Conservation (phyloP, 1,284 basidiomycete genomes). For the Pseudozyma thailandica region DNA sequence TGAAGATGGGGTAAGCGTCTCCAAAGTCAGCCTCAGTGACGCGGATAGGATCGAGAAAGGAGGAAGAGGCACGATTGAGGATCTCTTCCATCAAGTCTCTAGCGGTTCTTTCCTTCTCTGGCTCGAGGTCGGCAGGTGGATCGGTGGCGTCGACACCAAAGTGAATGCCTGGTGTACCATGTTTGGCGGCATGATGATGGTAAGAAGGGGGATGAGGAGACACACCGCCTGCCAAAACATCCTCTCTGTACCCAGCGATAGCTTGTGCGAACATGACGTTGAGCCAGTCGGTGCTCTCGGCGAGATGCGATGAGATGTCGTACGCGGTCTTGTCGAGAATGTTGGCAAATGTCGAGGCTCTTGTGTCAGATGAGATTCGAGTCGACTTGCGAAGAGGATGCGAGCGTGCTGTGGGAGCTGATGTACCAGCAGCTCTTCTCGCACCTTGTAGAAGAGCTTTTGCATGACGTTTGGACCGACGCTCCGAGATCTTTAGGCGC, state of each 20-base stretch:
- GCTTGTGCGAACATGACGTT: slow-evolving; percentile 73
- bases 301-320: slow-evolving; percentile 71
- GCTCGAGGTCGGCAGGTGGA: slow-evolving; percentile 18
- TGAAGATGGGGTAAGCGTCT: slow-evolving; percentile 71
- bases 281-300: slow-evolving; percentile 73
- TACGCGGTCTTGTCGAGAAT: slow-evolving; percentile 71
- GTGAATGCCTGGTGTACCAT: slow-evolving; percentile 7
- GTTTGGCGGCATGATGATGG: neutral
- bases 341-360: slow-evolving; percentile 24
- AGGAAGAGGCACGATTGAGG: slow-evolving; percentile 51
- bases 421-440: slow-evolving; percentile 4
- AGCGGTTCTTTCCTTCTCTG: slow-evolving; percentile 45
- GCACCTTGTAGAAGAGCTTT: slow-evolving; percentile 34
- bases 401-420: slow-evolving; percentile 2
- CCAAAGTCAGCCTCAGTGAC: slow-evolving; percentile 73
- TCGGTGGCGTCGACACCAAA: slow-evolving; percentile 5
- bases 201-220: slow-evolving; percentile 16
- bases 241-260: slow-evolving; percentile 67
- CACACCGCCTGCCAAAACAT: slow-evolving; percentile 68
- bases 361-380: slow-evolving; percentile 31
- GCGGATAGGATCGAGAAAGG: slow-evolving; percentile 70
- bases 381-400: slow-evolving; percentile 18
- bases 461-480: slow-evolving; percentile 46
- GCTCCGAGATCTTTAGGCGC: slow-evolving; percentile 47
- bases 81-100: slow-evolving; percentile 62